Conservation (phyloP, 371 early-diverging fungal genomes). For the Apophysomyces trapeziformis region DNA sequence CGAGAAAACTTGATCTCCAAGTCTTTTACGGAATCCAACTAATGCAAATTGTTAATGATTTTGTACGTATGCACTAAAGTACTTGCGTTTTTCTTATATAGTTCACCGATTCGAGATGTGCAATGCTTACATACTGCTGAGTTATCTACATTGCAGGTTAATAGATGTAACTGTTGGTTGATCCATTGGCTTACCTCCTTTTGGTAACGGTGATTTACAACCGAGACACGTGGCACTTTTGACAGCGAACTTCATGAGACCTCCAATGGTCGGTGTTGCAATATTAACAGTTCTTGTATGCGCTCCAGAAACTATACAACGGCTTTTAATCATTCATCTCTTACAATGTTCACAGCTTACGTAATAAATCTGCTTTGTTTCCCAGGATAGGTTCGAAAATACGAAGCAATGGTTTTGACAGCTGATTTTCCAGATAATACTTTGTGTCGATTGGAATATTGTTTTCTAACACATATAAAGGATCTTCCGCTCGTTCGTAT, state of each 20-base stretch:
- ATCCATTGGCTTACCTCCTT: constrained; percentile 58
- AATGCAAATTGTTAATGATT: neutral
- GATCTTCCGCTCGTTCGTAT: constrained; percentile 99
- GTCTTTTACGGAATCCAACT: constrained; percentile 65
- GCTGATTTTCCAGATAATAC: constrained; percentile 99
- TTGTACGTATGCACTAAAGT: neutral
- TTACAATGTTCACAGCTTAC: constrained; percentile 49
- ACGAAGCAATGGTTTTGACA: constrained; percentile 95
- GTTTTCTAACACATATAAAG: constrained; percentile 98
- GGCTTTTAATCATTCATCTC: neutral
- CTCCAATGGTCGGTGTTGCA: constrained; percentile 89
- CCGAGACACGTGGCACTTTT: constrained; percentile 92
- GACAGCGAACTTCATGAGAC: constrained; percentile 94
- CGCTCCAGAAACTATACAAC: constrained; percentile 74
- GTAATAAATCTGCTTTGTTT: constrained; percentile 80
- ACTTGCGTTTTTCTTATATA: constrained; percentile 74
- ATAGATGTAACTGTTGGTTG: neutral
- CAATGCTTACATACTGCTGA: constrained; percentile 89
- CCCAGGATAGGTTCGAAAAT: constrained; percentile 99
- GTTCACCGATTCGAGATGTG: constrained; percentile 67
- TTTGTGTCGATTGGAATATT: constrained; percentile 99
- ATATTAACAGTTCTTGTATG: constrained; percentile 92
- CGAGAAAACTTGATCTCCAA: constrained; percentile 84
- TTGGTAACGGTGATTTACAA: constrained; percentile 89
- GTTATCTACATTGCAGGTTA: constrained; percentile 26